Conservation (phyloP, 495 filamentous ascomycete species). For the Parachaetomium inaequale region DNA sequence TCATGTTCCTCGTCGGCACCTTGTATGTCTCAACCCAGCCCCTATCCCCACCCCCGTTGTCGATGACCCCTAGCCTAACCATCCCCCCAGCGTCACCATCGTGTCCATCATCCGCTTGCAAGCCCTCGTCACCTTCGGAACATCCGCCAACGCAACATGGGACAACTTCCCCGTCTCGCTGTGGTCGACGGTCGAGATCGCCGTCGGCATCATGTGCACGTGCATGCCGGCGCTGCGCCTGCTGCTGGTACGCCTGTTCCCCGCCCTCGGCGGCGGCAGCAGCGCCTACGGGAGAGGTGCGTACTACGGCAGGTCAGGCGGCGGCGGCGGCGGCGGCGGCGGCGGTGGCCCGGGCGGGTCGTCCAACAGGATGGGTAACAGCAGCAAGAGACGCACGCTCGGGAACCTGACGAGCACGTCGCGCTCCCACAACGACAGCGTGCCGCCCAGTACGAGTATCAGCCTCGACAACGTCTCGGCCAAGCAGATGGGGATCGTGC, state of each 20-base stretch:
- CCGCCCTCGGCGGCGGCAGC: constrained; percentile 11
- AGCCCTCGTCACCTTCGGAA: constrained; percentile 1
- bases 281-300: not conserved
- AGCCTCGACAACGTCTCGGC: not conserved
- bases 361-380: not conserved
- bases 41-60: not conserved
- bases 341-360: not conserved
- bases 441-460: not conserved
- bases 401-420: not conserved
- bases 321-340: not conserved
- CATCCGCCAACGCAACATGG: constrained; percentile 11
- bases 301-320: not conserved
- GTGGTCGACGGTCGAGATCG: constrained; percentile 32
- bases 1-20: constrained; percentile 43
- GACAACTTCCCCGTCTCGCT: constrained; percentile 21
- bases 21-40: constrained; percentile 31
- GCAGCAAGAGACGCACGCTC: not conserved
- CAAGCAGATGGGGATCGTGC: constrained; percentile 1
- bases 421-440: not conserved
- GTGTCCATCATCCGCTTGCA: constrained; percentile 20
- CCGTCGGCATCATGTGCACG: constrained; percentile 29
- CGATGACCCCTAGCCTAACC: not conserved
- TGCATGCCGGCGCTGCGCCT: constrained; percentile 32
- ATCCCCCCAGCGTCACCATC: constrained; percentile 12
- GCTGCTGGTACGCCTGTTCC: constrained; percentile 24